phyloP scores from a whole-genome alignment of 2,329 filamentous ascomycete genomes.

The Teratosphaeria nubilosa region DNA sequence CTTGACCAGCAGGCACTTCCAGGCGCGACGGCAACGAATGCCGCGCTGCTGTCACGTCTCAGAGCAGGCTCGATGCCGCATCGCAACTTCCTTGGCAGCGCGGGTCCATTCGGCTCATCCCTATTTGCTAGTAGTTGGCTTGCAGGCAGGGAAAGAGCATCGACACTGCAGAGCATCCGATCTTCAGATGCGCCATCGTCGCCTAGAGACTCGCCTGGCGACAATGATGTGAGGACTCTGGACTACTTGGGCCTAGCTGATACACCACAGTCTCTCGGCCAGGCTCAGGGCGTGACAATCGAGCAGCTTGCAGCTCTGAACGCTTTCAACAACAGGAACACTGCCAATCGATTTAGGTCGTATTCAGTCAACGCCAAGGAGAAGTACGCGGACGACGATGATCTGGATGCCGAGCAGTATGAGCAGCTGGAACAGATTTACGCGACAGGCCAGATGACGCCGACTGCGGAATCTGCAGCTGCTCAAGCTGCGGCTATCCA shows the following conservation, averaged over 20 bases:
- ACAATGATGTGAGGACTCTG: slow-evolving; percentile 83
- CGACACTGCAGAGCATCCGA: slow-evolving; percentile 79
- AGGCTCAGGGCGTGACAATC: slow-evolving; percentile 48
- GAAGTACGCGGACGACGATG: slow-evolving; percentile 84
- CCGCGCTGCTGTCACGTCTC: slow-evolving; percentile 70
- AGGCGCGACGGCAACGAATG: slow-evolving; percentile 47
- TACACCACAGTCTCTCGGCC: slow-evolving; percentile 63
- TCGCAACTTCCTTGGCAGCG: slow-evolving; percentile 52
- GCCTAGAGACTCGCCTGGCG: slow-evolving; percentile 71
- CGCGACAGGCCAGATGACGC: slow-evolving; percentile 48
- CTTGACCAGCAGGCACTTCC: slow-evolving; percentile 23
- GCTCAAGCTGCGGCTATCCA: slow-evolving; percentile 50
- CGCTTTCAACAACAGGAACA: slow-evolving; percentile 63
- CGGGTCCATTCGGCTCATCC: slow-evolving; percentile 71
- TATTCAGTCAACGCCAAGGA: slow-evolving; percentile 99
- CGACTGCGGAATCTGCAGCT: slow-evolving; percentile 47
- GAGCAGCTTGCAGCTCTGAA: slow-evolving; percentile 66
- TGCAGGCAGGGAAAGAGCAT: slow-evolving; percentile 67
- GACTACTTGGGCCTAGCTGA: slow-evolving; percentile 94
- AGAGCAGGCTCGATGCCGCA: slow-evolving; percentile 93
- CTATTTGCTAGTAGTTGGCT: slow-evolving; percentile 85
- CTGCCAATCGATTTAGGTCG: slow-evolving; percentile 77
- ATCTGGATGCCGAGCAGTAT: slow-evolving; percentile 41
- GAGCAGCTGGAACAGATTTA: slow-evolving; percentile 46
- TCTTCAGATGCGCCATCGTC: slow-evolving; percentile 82